Evolutionary conservation across 2,329 filamentous ascomycete genomes (phyloP), one percentile per base, ranked within the genome.

Genomic region (Fusarium temperatum): DNA sequence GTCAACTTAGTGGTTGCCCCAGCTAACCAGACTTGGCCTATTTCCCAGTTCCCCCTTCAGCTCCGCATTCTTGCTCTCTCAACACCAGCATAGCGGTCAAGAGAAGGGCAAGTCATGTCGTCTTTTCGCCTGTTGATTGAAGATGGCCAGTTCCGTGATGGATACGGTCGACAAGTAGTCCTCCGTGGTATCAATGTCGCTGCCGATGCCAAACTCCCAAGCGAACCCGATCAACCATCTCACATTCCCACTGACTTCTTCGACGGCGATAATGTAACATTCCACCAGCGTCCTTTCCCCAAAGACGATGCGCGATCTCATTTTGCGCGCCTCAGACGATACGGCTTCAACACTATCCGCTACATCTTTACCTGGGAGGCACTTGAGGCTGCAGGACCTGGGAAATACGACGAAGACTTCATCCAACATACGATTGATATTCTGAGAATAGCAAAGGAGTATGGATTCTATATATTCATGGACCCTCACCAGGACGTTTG

Each of bases 311-410:
- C 96, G 3, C 92, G 94, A 78, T 87, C 89, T 22, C 96, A 99
- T 82, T 98, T 99, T 82, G 89, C 93, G 18, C 89, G 95, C 48
- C 84, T 99, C 74, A 94, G 92, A 78, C 92, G 93, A 78, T 98
- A 92, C 87, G 96, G 96, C 20, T 99, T 97, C 87, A 99, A 98
- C 82, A 95, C 94, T 1, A 95, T 99, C 75, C 90, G 96, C 80
- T 99, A 99, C 83, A 87, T 99, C 76, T 99, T 98, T 81, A 98
- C 96, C 0, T 99, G 96, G 96, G 96, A 99, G 83, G 96, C 96
- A n/a, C 93, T 99, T 81, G 96, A 99, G 83, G 93, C 96, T 66
- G 91, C 91, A 3, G 96, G 96, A 0, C 96, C 97, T 0, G 94
- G 95, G 3, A 91, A 90, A 79, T 99, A 98, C 81, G 97, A 99